Evolutionary conservation across 169 alveolate genomes (phyloP), one percentile per base, ranked within the genome.

Genomic region (Besnoitia besnoiti): DNA sequence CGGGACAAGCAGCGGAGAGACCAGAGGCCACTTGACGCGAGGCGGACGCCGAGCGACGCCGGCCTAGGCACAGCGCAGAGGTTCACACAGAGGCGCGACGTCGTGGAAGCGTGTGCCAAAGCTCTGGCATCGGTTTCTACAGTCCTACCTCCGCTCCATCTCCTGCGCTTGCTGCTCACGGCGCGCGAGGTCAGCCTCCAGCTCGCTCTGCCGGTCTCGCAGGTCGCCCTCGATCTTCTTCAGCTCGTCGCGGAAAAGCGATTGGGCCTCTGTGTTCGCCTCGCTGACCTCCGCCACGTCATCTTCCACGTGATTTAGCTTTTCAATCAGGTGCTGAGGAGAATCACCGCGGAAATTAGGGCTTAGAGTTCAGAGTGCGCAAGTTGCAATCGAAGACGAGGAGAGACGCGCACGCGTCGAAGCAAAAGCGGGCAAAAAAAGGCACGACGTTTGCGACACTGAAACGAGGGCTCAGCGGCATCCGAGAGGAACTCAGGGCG

Each of bases 161-260:
- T 77, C 87, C 33, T 40, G 87, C 35, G 87, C 59, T 55, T 77
- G 87, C 59, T 77, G 87, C 59, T 77, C 87, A 1, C 87, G 49
- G 35, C 87, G n/a, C 0, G 87, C 87, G n/a, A 42, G 7, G 87
- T 77, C 87, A 39, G 37, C 40, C 12, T 77, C 40, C 7, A 77
- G 44, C 14, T 40, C 59, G 44, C 10, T 30, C 59, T 77, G 87
- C 3, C 87, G 50, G 21, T 77, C 87, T 7, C 40, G n/a, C 87
- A 77, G 35, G 37, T 39, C 87, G 35, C 33, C 87, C 21, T 77
- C 87, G 37, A 77, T 35, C 30, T 35, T 39, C 47, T 37, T 37
- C 49, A 77, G 87, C 59, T 77, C 59, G 37, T 77, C 87, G 10
- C 87, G 87, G 61, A 77, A 77, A 37, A 42, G 14, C 50, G 50